Evolutionary conservation across 2,329 filamentous ascomycete species (phyloP), one percentile per base, ranked within the genome.

Genomic region (Ophiocordyceps australis): DNA sequence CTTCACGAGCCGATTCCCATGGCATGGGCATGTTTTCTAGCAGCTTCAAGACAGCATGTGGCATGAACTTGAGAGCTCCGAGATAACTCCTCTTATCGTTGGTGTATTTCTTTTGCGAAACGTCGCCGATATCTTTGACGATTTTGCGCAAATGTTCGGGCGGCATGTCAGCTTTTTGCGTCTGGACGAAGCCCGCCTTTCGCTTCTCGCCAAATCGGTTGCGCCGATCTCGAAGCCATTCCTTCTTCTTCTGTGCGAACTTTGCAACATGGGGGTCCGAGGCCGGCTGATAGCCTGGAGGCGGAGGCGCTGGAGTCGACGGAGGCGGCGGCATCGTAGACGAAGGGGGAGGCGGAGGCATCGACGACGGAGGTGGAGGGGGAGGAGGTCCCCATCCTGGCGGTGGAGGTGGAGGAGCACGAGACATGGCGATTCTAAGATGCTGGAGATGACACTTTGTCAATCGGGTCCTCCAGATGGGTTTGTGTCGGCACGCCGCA

Each of bases 11-110:
- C 30, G 83, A 89, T 56, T 98, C 89, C 89, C 89, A 98, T 0
- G 89, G 89, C 89, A 98, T 98, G 4, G 89, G 89, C 89, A 98
- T 98, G 43, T 98, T 98, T 58, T 98, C 89, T 29, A 98, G 54
- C 14, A 98, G 65, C 59, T 98, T 98, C 56, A 98, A 57, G 9
- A 98, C 89, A 5, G 89, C 89, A 47, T 98, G 89, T 2, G 89
- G 89, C 89, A 98, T 98, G 57, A 94, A 98, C 56, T 98, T 98
- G 35, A 98, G 57, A 18, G 91, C 89, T 34, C 91, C 91, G 24
- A 98, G 65, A 50, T 98, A 98, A 54, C 85, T 94, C 38, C 89
- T 72, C 65, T 98, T 98, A 59, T 98, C 89, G 45, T 78, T 93
- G 38, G 82, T 94, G 60, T 94, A 98, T 52, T 94, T 95, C 61